These are phyloP conservation scores for Septoria petroselini DNA, from an alignment of 2,329 filamentous ascomycete genomes.

Conservation along the genomic window DNA sequence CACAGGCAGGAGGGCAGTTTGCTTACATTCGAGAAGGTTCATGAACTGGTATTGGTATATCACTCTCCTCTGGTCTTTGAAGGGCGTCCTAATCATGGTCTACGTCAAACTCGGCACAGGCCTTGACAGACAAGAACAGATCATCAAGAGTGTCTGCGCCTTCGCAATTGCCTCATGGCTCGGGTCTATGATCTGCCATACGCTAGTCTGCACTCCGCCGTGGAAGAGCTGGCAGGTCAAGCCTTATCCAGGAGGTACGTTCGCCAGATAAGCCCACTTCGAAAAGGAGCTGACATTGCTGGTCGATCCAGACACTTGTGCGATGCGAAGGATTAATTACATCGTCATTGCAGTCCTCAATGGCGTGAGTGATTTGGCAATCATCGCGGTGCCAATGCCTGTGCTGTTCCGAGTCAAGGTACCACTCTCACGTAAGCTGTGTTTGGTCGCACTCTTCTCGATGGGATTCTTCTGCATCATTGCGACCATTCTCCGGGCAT, in stretches of 20 bases:
- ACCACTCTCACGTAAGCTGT: constrained; percentile 51
- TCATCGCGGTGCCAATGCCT: constrained; percentile 58
- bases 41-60: constrained; percentile 40
- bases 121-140: constrained; percentile 29
- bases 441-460: constrained; percentile 52
- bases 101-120: constrained; percentile 35
- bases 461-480: constrained; percentile 51
- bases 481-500: constrained; percentile 49
- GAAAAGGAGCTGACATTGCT: not conserved
- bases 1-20: not conserved
- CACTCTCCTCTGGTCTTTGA: constrained; percentile 36
- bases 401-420: constrained; percentile 52
- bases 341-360: constrained; percentile 60
- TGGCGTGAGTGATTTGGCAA: constrained; percentile 58
- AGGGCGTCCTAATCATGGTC: constrained; percentile 36
- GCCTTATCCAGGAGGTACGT: constrained; percentile 24
- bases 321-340: constrained; percentile 32
- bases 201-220: constrained; percentile 35
- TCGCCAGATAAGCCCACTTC: not conserved
- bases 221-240: constrained; percentile 37
- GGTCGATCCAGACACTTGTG: not conserved
- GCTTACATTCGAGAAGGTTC: constrained; percentile 12
- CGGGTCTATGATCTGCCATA: constrained; percentile 33
- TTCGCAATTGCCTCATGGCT: constrained; percentile 34
- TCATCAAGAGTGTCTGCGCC: constrained; percentile 27